These are phyloP conservation scores for Crotalaria pallida DNA, from an alignment of 306 rosid genomes.

Conservation along the genomic window DNA sequence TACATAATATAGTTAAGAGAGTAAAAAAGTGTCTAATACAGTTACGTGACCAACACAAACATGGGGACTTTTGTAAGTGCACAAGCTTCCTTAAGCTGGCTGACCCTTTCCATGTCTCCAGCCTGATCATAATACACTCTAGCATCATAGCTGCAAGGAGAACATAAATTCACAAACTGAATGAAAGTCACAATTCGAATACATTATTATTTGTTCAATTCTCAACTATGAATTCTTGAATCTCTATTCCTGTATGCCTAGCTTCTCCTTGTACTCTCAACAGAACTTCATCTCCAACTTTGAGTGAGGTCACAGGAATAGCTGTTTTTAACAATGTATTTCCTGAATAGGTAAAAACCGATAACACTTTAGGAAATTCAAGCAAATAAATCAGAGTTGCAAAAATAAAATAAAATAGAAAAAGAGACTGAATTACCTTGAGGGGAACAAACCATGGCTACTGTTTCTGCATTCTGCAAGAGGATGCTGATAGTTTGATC, in stretches of 20 bases:
- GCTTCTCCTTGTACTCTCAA: conserved; percentile 86
- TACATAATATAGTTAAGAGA: too few species aligned
- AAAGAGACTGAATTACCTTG: conserved; percentile 38
- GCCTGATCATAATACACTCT: conserved; percentile 7
- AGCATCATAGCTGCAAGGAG: not conserved
- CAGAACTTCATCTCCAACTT: conserved; percentile 66
- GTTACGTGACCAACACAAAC: too few species aligned
- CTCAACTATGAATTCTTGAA: conserved; percentile 90
- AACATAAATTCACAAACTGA: conserved; percentile 22
- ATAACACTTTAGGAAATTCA: not conserved
- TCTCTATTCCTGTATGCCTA: conserved; percentile 89
- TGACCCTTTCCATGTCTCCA: not conserved
- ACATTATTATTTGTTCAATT: conserved; percentile 33
- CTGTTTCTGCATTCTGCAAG: conserved; percentile 88
- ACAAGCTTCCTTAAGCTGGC: too few species aligned
- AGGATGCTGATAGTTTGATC: conserved; percentile 57
- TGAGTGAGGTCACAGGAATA: conserved; percentile 70
- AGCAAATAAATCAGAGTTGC: not conserved
- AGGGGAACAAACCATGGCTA: conserved; percentile 56
- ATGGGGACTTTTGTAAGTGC: too few species aligned
- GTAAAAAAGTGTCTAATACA: too few species aligned
- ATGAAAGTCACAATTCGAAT: not conserved
- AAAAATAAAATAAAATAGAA: not conserved
- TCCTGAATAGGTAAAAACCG: conserved; percentile 32
- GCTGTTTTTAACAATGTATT: conserved; percentile 32